Evolutionary conservation across 164 flowering plant genomes (phyloP).

Genomic region (Litsea cubeba): DNA sequence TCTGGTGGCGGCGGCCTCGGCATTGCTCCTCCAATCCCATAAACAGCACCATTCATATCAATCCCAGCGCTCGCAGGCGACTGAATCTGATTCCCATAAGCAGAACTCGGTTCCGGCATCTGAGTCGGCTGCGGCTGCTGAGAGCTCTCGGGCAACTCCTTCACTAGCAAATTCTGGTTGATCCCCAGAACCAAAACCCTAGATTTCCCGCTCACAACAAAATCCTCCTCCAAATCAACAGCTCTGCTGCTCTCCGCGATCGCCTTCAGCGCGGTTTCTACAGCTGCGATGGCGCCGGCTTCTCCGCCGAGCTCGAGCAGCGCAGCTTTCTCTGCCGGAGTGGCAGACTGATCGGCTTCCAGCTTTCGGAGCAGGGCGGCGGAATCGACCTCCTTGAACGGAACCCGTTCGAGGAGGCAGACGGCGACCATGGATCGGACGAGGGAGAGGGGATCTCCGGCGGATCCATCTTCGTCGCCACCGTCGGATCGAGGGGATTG

Average conservation of each 20-base stretch:
- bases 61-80: constrained; percentile 3
- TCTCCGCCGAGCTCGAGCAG: constrained; percentile 82
- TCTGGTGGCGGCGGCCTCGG: constrained; percentile 53
- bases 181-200: constrained; percentile 76
- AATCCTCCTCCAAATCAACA: constrained; percentile 80
- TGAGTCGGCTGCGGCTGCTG: constrained; percentile 18
- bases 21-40: constrained; percentile 10
- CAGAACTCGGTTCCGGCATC: constrained; percentile 17
- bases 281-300: constrained; percentile 68
- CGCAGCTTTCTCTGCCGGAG: constrained; percentile 71
- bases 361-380: constrained; percentile 71
- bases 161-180: constrained; percentile 58
- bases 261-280: constrained; percentile 81
- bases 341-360: constrained; percentile 55
- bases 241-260: constrained; percentile 76
- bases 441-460: constrained; percentile 37
- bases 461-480: constrained; percentile 5
- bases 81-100: constrained; percentile 18
- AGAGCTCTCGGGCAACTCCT: constrained; percentile 75
- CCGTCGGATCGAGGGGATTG: constrained; percentile 11
- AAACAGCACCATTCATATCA: constrained; percentile 5
- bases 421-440: constrained; percentile 86
- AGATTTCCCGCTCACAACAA: constrained; percentile 72
- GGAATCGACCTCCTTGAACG: constrained; percentile 74
- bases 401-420: constrained; percentile 72